These are phyloP conservation scores for Schizonepeta tenuifolia DNA, from an alignment of 257 asterid genomes.

Conservation along the genomic window DNA sequence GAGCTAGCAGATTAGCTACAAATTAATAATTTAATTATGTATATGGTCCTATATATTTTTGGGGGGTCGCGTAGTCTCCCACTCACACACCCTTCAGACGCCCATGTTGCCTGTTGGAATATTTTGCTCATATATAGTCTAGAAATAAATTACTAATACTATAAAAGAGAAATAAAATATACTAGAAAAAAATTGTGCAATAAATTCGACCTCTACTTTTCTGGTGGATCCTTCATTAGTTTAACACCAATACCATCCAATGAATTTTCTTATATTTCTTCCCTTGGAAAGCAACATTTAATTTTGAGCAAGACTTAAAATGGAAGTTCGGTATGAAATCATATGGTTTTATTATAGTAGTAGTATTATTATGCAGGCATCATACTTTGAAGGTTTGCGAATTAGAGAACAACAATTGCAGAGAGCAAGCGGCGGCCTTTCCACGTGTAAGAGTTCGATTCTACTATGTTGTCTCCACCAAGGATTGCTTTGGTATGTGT, in stretches of 20 bases:
- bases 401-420: conserved; percentile 27
- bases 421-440: neutral
- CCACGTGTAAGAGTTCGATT: conserved; percentile 30
- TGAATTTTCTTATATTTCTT: neutral
- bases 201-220: neutral
- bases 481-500: conserved; percentile 24
- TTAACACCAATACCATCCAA: neutral
- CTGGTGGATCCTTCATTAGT: neutral
- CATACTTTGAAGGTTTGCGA: conserved; percentile 18
- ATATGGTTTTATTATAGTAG: neutral
- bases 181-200: too few species aligned
- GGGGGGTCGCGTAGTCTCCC: too few species aligned
- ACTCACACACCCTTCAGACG: too few species aligned
- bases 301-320: neutral
- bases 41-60: too few species aligned
- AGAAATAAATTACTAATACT: too few species aligned
- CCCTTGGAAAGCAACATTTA: neutral
- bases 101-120: too few species aligned
- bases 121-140: too few species aligned
- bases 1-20: too few species aligned
- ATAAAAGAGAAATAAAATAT: too few species aligned
- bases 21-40: too few species aligned
- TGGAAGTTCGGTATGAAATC: neutral
- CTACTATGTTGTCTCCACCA: neutral
- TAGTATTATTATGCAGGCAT: neutral